Conservation (phyloP, 495 filamentous ascomycete species). For the Mycothermus thermophilus region DNA sequence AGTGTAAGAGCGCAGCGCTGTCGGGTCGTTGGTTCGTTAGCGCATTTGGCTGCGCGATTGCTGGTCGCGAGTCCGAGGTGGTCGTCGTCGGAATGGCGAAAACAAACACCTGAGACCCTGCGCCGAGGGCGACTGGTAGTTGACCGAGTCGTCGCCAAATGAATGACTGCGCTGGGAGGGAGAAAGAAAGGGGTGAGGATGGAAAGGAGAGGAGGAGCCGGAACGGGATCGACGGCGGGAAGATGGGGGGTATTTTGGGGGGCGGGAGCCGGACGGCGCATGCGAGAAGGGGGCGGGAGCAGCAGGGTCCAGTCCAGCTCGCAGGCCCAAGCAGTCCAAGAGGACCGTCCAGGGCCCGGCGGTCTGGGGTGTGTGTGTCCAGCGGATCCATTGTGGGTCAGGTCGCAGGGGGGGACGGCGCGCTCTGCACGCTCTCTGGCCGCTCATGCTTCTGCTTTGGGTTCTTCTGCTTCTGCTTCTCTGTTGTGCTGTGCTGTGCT, state of each 20-base stretch:
- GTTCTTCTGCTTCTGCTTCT: too few species aligned
- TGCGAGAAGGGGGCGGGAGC: slow-evolving; percentile 1
- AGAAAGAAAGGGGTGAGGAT: slow-evolving; percentile 12
- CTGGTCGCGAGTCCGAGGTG: slow-evolving; percentile 1
- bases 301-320: too few species aligned
- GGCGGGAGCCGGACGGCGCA: slow-evolving; percentile 5
- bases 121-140: slow-evolving; percentile 22
- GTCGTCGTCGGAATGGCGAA: slow-evolving; percentile 6
- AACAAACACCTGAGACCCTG: slow-evolving; percentile 13
- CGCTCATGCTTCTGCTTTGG: too few species aligned
- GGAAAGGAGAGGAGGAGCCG: slow-evolving; percentile 13
- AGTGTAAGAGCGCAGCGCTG: slow-evolving; percentile 5
- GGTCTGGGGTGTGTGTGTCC: slow-evolving; percentile 2
- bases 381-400: too few species aligned
- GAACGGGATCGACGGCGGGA: slow-evolving; percentile 14
- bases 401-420: too few species aligned
- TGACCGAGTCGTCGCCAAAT: slow-evolving; percentile 16
- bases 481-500: too few species aligned
- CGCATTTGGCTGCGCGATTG: too few species aligned
- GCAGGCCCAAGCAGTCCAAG: too few species aligned
- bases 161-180: slow-evolving; percentile 23
- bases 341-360: too few species aligned
- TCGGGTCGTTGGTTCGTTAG: too few species aligned
- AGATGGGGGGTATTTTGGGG: slow-evolving; percentile 15
- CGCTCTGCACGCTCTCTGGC: too few species aligned